phyloP scores from a whole-genome alignment of 345 rosid genomes.

The Excoecaria cochinchinensis region DNA sequence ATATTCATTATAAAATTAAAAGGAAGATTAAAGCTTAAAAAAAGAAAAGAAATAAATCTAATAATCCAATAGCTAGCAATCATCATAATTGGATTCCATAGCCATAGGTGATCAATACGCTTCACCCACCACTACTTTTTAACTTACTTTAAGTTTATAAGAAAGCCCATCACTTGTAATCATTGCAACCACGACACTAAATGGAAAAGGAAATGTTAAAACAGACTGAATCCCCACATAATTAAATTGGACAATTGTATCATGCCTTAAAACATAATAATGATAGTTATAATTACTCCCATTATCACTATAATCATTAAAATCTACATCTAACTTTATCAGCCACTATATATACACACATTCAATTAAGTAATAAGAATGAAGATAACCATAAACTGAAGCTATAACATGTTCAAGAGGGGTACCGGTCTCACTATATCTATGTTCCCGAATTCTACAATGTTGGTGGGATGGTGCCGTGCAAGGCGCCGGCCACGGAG shows the following conservation, averaged over 20 bases:
- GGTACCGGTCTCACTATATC: conserved; percentile 19
- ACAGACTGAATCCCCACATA: not conserved
- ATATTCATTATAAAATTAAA: not conserved
- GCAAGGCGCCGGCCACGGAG: conserved; percentile 48
- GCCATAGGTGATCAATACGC: conserved; percentile 21
- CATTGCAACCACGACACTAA: conserved; percentile 42
- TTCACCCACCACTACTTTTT: conserved; percentile 18
- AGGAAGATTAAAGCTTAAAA: not conserved
- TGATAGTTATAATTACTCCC: conserved; percentile 43
- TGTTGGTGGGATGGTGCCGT: conserved; percentile 47
- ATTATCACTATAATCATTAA: conserved; percentile 43
- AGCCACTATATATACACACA: conserved; percentile 9
- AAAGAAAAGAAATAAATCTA: not conserved
- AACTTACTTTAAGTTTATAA: conserved; percentile 10
- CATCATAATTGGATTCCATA: conserved; percentile 24
- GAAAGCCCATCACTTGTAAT: conserved; percentile 38
- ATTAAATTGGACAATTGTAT: conserved; percentile 17
- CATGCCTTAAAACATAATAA: conserved; percentile 27
- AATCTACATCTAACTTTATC: conserved; percentile 13
- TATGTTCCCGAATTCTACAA: conserved; percentile 34
- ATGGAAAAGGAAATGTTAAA: not conserved
- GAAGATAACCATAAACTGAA: not conserved
- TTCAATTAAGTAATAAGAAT: not conserved
- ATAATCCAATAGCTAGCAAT: not conserved
- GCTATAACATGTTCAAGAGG: conserved; percentile 25